Base-by-base conservation (phyloP, 768 basidiomycete genomes). In the Suillus spraguei region DNA sequence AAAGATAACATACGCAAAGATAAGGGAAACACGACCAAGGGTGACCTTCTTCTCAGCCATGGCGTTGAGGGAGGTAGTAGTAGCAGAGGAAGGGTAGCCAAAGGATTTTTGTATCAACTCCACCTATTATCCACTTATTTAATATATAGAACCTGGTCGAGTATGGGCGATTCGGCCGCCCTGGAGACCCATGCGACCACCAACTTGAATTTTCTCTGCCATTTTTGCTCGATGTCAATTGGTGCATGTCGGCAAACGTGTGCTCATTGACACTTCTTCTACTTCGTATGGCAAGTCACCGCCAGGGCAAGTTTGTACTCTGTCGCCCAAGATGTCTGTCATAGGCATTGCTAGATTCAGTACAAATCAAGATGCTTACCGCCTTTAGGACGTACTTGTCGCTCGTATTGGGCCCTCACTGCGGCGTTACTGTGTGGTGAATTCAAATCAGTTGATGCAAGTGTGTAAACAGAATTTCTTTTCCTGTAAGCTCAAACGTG, bases 11-110 rank as follows among this genome's bases (percentile, higher is more conserved):
- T 67, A 92, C 92, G 92, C 92, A 72, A 94, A 94, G 71, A 94
- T 91, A 72, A 94, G 86, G 59, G 91, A 91, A 65, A 94, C 87
- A 65, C 86, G 83, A 67, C 75, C 77, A 16, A 85, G 72, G 24
- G 28, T 0, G 17, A 70, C 68, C 36, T 60, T 64, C 36, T 9
- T 63, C 52, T 9, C 32, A 17, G 59, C 8, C 64, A 67, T 69
- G 33, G 32, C 32, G 54, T 50, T 67, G 62, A 49, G 28, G 36
- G 60, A 42, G 22, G 13, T 14, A 13, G 39, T 47, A 16, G 36
- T 32, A 36, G 61, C 28, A 41, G 58, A 35, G 1, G 61, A 46
- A 60, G 35, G 22, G 5, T 11, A 16, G 33, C 17, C 16, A 10
- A 38, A 11, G 22, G 13, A 8, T 33, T 35, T 28, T 36, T 4